phyloP scores from a whole-genome alignment of 257 asterid genomes.

The Petunia axillaris region DNA sequence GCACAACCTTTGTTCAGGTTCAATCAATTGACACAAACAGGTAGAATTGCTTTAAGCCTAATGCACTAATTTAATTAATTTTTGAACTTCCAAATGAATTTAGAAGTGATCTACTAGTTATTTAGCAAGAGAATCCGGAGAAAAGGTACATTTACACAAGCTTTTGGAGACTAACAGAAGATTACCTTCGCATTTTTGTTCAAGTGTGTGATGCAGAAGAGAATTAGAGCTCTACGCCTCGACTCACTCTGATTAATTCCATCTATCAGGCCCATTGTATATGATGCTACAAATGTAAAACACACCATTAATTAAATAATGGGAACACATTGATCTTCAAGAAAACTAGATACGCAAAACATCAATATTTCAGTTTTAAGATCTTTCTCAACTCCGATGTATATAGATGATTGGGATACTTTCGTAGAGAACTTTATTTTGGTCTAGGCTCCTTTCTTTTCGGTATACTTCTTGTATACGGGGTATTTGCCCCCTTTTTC shows the following conservation, averaged over 20 bases:
- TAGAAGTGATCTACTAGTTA: neutral
- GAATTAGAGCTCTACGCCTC: conserved; percentile 84
- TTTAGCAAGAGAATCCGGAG: conserved; percentile 1
- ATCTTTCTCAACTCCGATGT: too few relatives aligned
- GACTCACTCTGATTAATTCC: conserved; percentile 82
- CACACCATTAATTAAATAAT: conserved; percentile 13
- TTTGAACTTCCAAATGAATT: conserved; percentile 1
- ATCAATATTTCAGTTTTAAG: conserved; percentile 16
- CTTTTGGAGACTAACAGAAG: conserved; percentile 16
- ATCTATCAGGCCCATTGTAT: conserved; percentile 68
- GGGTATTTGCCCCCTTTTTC: too few relatives aligned
- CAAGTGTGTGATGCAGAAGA: conserved; percentile 75
- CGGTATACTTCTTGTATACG: too few relatives aligned
- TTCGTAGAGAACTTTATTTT: too few relatives aligned
- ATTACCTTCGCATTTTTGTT: conserved; percentile 74
- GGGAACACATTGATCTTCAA: neutral
- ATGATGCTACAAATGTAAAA: conserved; percentile 55
- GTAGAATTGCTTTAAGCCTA: neutral
- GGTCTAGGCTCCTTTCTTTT: too few relatives aligned
- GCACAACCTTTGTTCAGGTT: neutral
- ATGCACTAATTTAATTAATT: neutral
- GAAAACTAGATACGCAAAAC: neutral
- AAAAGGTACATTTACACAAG: neutral
- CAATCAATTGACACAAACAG: too few relatives aligned
- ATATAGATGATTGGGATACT: too few relatives aligned